These are phyloP conservation scores for Betula pendula DNA, from an alignment of 306 rosid species.

Conservation along the genomic window DNA sequence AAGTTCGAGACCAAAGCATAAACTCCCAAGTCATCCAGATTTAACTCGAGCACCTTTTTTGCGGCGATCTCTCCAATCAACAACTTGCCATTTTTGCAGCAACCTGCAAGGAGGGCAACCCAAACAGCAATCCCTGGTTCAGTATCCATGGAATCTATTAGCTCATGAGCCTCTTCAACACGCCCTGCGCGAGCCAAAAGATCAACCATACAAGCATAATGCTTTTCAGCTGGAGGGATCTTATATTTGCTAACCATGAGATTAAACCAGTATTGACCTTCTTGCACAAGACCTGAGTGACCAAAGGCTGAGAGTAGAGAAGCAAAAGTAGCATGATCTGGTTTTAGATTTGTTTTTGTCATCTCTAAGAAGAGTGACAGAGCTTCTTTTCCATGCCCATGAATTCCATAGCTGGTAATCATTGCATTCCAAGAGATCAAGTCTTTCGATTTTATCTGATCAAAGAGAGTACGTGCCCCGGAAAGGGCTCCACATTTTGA, in stretches of 20 bases:
- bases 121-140: slow-evolving; percentile 41
- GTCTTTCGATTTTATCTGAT: slow-evolving; percentile 37
- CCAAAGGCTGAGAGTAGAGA: slow-evolving; percentile 51
- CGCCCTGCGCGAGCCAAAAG: slow-evolving; percentile 46
- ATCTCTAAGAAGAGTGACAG: slow-evolving; percentile 40
- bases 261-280: slow-evolving; percentile 45
- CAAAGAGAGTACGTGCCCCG: slow-evolving; percentile 36
- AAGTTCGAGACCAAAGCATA: slow-evolving; percentile 46
- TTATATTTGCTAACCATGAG: slow-evolving; percentile 36
- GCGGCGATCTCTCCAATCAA: slow-evolving; percentile 37
- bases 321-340: slow-evolving; percentile 55
- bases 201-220: slow-evolving; percentile 53
- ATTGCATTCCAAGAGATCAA: slow-evolving; percentile 46
- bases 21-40: slow-evolving; percentile 40
- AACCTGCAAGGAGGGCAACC: slow-evolving; percentile 51
- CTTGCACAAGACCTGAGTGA: slow-evolving; percentile 49
- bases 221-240: slow-evolving; percentile 41
- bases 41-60: slow-evolving; percentile 37
- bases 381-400: slow-evolving; percentile 51
- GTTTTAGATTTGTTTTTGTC: slow-evolving; percentile 28
- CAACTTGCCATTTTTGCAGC: slow-evolving; percentile 33
- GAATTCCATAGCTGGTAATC: slow-evolving; percentile 46
- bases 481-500: slow-evolving; percentile 50
- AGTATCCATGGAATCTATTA: slow-evolving; percentile 31
- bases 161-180: slow-evolving; percentile 44